Conservation (phyloP, 73 alveolate species). For the Paramecium sonneborni region DNA sequence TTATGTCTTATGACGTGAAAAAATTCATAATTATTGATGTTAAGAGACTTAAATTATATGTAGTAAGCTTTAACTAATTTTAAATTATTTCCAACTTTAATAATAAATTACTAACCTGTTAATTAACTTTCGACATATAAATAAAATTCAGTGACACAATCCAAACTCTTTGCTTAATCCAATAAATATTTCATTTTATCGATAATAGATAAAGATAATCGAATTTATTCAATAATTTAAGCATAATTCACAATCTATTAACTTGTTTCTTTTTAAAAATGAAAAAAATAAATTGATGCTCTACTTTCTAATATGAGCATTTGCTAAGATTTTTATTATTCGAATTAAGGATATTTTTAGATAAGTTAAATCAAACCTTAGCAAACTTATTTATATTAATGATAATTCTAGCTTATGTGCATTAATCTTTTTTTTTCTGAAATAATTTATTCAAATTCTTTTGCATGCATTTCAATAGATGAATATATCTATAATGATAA, state of each 20-base stretch:
- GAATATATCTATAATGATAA: background rate
- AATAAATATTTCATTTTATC: slow-evolving; percentile 25
- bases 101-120: background rate
- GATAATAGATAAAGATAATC: background rate
- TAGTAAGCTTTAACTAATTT: background rate
- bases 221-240: background rate
- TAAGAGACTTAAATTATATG: background rate
- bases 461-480: background rate
- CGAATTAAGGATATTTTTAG: background rate
- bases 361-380: background rate
- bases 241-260: background rate
- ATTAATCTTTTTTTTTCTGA: slow-evolving; percentile 26
- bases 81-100: background rate
- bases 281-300: background rate
- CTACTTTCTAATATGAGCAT: background rate
- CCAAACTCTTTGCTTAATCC: background rate
- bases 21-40: background rate
- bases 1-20: background rate
- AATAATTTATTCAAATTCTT: background rate
- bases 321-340: background rate
- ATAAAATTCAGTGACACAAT: background rate
- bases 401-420: slow-evolving; percentile 1
- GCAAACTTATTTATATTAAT: slow-evolving; percentile 30
- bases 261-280: background rate
- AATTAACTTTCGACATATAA: background rate